Conservation (phyloP, 768 basidiomycete genomes). For the Coprinopsis strossmayeri region DNA sequence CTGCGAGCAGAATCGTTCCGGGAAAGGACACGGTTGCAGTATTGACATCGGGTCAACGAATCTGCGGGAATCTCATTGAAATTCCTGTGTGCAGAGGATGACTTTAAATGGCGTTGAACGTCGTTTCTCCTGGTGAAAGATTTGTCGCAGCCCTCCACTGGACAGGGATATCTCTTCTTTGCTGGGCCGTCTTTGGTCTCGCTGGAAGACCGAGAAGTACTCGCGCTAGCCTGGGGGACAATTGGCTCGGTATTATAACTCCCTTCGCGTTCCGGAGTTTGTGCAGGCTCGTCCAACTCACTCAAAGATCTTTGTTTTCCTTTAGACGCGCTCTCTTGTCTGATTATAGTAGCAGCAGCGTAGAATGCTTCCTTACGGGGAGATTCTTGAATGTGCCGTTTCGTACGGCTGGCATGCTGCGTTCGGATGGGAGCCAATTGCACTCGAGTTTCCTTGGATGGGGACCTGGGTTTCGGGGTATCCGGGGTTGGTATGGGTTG, state of each 20-base stretch:
- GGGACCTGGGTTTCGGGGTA: too few species aligned
- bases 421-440: background rate
- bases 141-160: constrained; percentile 3
- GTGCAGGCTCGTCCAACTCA: too few species aligned
- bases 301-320: too few species aligned
- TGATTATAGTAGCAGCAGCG: background rate
- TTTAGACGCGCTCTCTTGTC: background rate
- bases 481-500: background rate
- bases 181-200: background rate
- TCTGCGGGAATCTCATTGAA: background rate
- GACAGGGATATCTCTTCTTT: constrained; percentile 3
- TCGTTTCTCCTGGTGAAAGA: constrained; percentile 15
- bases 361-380: background rate
- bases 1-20: constrained; percentile 22
- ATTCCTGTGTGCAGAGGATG: constrained; percentile 7
- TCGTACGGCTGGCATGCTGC: background rate
- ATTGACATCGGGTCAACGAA: background rate
- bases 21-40: constrained; percentile 14
- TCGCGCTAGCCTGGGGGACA: background rate
- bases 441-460: background rate
- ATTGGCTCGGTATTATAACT: background rate
- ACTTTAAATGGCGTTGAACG: constrained; percentile 13
- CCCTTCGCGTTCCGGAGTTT: background rate
- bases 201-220: background rate
- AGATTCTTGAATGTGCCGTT: background rate